phyloP scores from a whole-genome alignment of 768 basidiomycete species.

The Kwoniella europaea region DNA sequence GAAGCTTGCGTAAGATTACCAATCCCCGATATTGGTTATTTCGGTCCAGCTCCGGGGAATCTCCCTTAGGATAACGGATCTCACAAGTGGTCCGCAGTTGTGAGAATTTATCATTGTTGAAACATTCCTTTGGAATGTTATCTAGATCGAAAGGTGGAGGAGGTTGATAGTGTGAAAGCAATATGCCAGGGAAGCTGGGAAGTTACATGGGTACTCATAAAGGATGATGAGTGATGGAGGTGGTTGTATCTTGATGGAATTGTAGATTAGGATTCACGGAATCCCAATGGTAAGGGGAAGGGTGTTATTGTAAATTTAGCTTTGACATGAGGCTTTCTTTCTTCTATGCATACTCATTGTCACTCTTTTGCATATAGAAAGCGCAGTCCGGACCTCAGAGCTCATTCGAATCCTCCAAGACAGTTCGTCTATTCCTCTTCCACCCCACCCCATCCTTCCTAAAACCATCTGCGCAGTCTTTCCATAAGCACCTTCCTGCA shows the following conservation, averaged over 20 bases:
- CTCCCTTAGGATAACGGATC: neutral
- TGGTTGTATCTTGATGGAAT: neutral
- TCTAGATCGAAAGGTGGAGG: neutral
- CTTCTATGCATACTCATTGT: neutral
- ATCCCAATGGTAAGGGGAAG: neutral
- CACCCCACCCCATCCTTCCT: neutral
- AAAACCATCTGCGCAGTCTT: too few relatives aligned
- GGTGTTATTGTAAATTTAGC: neutral
- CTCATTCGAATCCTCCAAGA: neutral
- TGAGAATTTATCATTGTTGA: neutral
- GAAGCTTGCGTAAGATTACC: conserved; percentile 34
- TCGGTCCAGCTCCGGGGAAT: conserved; percentile 39
- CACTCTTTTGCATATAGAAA: neutral
- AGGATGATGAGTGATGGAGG: neutral
- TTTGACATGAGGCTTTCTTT: neutral
- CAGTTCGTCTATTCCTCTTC: conserved; percentile 1
- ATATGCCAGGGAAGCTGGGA: neutral
- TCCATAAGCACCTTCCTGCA: neutral
- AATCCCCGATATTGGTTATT: conserved; percentile 41
- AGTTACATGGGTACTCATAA: neutral
- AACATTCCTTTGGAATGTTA: neutral
- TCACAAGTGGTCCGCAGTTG: too few relatives aligned
- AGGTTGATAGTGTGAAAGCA: neutral
- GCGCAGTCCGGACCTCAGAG: neutral
- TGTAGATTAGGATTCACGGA: neutral